These are phyloP conservation scores for Poa pratensis DNA, from an alignment of 176 grass and related monocot species.

Conservation along the genomic window DNA sequence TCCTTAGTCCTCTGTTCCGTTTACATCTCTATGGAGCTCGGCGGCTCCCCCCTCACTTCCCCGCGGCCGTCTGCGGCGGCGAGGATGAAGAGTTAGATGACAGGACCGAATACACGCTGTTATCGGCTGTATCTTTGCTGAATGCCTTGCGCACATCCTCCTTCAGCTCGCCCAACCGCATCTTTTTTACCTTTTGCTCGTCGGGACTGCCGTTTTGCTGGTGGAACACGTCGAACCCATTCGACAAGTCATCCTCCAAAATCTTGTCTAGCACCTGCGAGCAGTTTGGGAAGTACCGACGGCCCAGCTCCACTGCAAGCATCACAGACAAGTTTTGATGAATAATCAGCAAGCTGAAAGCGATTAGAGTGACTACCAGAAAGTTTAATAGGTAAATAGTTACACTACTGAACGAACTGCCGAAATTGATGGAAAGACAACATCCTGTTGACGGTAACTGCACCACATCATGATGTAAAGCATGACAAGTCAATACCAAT, in stretches of 20 bases:
- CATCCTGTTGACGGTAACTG: not conserved
- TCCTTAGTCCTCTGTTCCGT: conserved; percentile 22
- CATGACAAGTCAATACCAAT: not conserved
- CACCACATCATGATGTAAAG: not conserved
- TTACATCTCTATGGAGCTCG: not conserved
- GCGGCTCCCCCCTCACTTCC: conserved; percentile 40
- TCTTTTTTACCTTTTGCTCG: conserved; percentile 71
- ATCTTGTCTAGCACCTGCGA: conserved; percentile 86
- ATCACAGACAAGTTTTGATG: conserved; percentile 6
- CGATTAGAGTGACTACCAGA: not conserved
- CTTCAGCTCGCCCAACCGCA: conserved; percentile 79
- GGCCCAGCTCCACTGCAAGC: conserved; percentile 78
- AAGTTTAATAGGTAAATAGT: not conserved
- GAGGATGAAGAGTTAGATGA: conserved; percentile 64
- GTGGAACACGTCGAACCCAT: conserved; percentile 49
- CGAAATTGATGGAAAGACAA: not conserved
- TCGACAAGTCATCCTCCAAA: conserved; percentile 64
- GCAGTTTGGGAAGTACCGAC: conserved; percentile 85
- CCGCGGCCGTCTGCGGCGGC: conserved; percentile 1
- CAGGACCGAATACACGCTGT: conserved; percentile 37
- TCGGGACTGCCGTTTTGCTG: conserved; percentile 66
- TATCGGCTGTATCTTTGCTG: conserved; percentile 77
- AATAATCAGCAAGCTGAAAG: not conserved
- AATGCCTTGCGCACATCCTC: conserved; percentile 85
- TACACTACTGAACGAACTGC: not conserved